These are phyloP conservation scores for Geosmithia putterillii DNA, from an alignment of 2,329 filamentous ascomycete species.

Conservation along the genomic window DNA sequence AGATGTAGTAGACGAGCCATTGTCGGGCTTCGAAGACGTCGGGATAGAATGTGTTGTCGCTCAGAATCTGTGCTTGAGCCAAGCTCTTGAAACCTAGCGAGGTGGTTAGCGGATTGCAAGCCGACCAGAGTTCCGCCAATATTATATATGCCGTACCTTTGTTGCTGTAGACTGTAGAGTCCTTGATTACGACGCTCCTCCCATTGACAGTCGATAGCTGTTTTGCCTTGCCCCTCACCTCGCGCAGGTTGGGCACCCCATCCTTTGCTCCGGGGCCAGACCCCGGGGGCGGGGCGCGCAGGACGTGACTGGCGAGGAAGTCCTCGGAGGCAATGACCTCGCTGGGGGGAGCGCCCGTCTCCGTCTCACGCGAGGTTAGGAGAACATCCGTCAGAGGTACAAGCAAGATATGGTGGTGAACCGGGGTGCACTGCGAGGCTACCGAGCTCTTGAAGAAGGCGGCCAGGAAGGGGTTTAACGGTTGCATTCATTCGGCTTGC, in stretches of 20 bases:
- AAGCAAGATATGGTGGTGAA: conserved; percentile 85
- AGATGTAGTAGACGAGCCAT: conserved; percentile 97
- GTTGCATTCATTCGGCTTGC: conserved; percentile 60
- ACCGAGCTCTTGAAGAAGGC: conserved; percentile 98
- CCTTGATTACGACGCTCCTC: conserved; percentile 86
- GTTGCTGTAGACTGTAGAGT: conserved; percentile 85
- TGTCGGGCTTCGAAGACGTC: conserved; percentile 80
- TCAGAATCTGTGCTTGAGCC: conserved; percentile 76
- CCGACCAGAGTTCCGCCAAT: neutral
- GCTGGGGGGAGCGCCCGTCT: conserved; percentile 62
- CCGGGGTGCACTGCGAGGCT: conserved; percentile 78
- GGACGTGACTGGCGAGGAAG: conserved; percentile 91
- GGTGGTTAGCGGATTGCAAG: neutral
- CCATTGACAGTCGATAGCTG: conserved; percentile 90
- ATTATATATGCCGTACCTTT: conserved; percentile 51
- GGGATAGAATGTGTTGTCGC: conserved; percentile 78
- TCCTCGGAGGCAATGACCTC: conserved; percentile 86
- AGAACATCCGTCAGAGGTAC: conserved; percentile 90
- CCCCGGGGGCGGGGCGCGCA: conserved; percentile 59
- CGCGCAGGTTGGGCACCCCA: conserved; percentile 53
- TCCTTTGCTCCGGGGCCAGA: conserved; percentile 43
- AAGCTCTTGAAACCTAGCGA: conserved; percentile 73
- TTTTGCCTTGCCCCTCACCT: conserved; percentile 84
- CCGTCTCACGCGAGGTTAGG: conserved; percentile 75
- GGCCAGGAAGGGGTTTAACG: conserved; percentile 95